Conservation (phyloP, 345 rosid species). For the Geranium rotundifolium region DNA sequence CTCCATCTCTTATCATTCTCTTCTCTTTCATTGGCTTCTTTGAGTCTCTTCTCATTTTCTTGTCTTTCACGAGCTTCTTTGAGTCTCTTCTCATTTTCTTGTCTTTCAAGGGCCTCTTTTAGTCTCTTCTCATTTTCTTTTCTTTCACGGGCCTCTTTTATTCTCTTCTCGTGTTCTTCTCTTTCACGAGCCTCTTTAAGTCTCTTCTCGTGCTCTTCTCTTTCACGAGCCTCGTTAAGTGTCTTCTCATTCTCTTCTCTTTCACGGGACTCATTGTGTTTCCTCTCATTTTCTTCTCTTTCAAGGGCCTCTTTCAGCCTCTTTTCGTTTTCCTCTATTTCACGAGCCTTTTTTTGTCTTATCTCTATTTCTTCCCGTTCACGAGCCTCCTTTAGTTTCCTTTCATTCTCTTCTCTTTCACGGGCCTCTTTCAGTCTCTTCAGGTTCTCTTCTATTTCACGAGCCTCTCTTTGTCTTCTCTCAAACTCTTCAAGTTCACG, state of each 20-base stretch:
- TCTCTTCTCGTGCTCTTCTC: constrained; percentile 35
- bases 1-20: constrained; percentile 9
- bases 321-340: constrained; percentile 32
- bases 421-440: constrained; percentile 20
- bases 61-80: constrained; percentile 22
- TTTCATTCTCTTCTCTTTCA: constrained; percentile 26
- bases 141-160: constrained; percentile 28
- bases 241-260: constrained; percentile 25
- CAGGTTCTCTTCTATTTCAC: constrained; percentile 21
- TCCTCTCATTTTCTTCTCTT: constrained; percentile 13
- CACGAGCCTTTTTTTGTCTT: constrained; percentile 25
- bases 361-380: constrained; percentile 28
- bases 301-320: constrained; percentile 25
- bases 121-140: constrained; percentile 31
- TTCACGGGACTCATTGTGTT: background rate
- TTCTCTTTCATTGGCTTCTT: constrained; percentile 13
- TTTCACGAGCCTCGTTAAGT: constrained; percentile 30
- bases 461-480: constrained; percentile 14
- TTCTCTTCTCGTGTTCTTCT: constrained; percentile 26
- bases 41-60: constrained; percentile 16
- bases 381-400: constrained; percentile 20
- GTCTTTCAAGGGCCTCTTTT: constrained; percentile 25
- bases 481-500: constrained; percentile 29
- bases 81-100: constrained; percentile 23
- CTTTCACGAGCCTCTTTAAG: constrained; percentile 15